Conservation (phyloP, 495 filamentous ascomycete genomes). For the Aspergillus coremiiformis region DNA sequence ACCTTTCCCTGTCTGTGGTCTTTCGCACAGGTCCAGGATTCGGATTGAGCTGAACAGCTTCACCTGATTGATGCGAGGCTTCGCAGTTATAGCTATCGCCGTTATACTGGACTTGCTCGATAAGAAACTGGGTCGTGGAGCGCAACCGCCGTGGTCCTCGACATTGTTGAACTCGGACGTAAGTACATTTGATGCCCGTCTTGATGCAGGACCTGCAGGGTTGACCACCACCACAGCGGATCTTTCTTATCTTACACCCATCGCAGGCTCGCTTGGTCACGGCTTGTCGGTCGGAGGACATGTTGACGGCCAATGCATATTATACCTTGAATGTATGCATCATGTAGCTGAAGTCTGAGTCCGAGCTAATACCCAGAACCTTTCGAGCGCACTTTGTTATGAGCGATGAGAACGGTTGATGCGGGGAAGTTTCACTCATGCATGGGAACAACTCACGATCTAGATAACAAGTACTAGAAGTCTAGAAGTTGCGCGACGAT, state of each 20-base stretch:
- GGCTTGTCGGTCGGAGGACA: conserved; percentile 7
- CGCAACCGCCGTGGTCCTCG: conserved; percentile 31
- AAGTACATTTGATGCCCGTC: conserved; percentile 33
- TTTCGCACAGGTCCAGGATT: not conserved
- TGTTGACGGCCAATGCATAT: not conserved
- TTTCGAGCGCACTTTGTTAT: not conserved
- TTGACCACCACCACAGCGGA: conserved; percentile 21
- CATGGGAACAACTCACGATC: too few relatives aligned
- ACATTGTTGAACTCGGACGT: conserved; percentile 24
- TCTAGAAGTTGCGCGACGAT: conserved; percentile 1
- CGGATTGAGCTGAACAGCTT: not conserved
- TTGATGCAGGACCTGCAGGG: conserved; percentile 26
- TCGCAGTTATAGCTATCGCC: not conserved
- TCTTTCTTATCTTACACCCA: conserved; percentile 28
- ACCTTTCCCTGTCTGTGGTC: not conserved
- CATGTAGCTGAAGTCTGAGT: too few relatives aligned
- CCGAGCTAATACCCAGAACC: not conserved
- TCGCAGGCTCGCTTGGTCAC: conserved; percentile 27
- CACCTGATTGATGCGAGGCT: not conserved
- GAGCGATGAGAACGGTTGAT: not conserved
- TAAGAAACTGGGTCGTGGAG: conserved; percentile 20
- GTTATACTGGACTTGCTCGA: conserved; percentile 13
- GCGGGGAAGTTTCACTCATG: not conserved
- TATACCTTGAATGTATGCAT: not conserved
- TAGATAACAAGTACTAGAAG: too few relatives aligned